Conservation (phyloP, 306 rosid species). For the Rosa lucieae region DNA sequence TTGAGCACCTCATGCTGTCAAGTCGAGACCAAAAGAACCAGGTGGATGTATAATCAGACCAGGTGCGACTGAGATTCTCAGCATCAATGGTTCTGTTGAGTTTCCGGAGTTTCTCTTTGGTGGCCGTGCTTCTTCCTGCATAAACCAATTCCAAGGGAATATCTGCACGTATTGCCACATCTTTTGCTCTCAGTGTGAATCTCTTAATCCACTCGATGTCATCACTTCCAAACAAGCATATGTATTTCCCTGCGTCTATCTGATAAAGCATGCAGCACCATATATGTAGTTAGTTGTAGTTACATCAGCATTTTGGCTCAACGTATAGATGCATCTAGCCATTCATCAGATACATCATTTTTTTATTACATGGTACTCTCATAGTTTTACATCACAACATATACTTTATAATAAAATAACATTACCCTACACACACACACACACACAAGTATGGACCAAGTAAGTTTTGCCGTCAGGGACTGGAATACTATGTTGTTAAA, state of each 20-base stretch:
- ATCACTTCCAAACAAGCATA: slow-evolving; percentile 82
- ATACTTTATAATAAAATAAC: neutral
- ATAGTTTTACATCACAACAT: neutral
- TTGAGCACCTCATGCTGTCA: slow-evolving; percentile 86
- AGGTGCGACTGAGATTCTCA: slow-evolving; percentile 48
- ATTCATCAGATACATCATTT: neutral
- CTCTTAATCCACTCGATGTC: slow-evolving; percentile 69
- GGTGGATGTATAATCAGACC: slow-evolving; percentile 45
- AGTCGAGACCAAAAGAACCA: slow-evolving; percentile 91
- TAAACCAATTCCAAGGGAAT: slow-evolving; percentile 57
- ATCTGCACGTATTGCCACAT: slow-evolving; percentile 40
- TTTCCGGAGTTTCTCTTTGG: slow-evolving; percentile 49
- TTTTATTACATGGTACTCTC: neutral
- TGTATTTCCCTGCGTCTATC: slow-evolving; percentile 45
- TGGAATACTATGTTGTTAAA: neutral
- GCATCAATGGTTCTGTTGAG: slow-evolving; percentile 31
- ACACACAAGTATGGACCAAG: neutral
- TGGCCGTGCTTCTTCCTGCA: slow-evolving; percentile 57
- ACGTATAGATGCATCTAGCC: neutral
- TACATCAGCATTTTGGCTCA: neutral
- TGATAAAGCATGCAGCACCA: slow-evolving; percentile 20
- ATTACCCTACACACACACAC: neutral
- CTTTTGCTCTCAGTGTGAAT: slow-evolving; percentile 47
- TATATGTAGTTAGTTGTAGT: neutral
- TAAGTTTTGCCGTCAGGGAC: neutral